phyloP scores from a whole-genome alignment of 2,329 filamentous ascomycete genomes.

The Parastagonospora nodorum region DNA sequence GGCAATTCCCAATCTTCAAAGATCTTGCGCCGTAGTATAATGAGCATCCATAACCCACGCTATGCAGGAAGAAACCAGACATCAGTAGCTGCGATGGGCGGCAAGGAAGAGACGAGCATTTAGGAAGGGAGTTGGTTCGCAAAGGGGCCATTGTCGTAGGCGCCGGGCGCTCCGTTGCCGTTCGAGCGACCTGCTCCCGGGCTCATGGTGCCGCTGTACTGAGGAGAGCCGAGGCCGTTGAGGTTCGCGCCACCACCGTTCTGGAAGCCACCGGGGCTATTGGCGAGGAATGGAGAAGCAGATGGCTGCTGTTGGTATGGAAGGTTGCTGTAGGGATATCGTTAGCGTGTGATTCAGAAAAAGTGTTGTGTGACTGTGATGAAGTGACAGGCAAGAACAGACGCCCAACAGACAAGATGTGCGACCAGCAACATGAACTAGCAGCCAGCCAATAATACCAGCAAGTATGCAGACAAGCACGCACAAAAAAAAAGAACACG shows the following conservation, averaged over 20 bases:
- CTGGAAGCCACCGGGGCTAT: slow-evolving; percentile 8
- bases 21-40: slow-evolving; percentile 3
- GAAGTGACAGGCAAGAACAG: neutral
- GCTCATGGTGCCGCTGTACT: slow-evolving; percentile 6
- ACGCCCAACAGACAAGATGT: slow-evolving; percentile 1
- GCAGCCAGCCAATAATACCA: slow-evolving; percentile 21
- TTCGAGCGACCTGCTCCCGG: slow-evolving; percentile 4
- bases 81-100: slow-evolving; percentile 9
- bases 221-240: slow-evolving; percentile 8
- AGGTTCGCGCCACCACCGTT: slow-evolving; percentile 8
- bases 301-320: slow-evolving; percentile 4
- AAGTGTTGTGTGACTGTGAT: neutral
- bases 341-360: neutral
- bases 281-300: neutral
- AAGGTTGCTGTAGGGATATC: neutral
- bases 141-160: slow-evolving; percentile 14
- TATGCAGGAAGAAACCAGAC: neutral
- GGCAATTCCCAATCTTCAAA: slow-evolving; percentile 14
- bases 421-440: slow-evolving; percentile 10
- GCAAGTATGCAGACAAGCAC: slow-evolving; percentile 25
- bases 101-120: neutral
- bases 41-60: neutral
- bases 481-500: slow-evolving; percentile 33
- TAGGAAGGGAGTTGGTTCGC: slow-evolving; percentile 14
- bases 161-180: neutral